Percentiles rank a stretch among this genome's conserved stretches.
phyloP scores from a whole-genome alignment of 2,329 filamentous ascomycete species.

The Cladorrhinum sp. region DNA sequence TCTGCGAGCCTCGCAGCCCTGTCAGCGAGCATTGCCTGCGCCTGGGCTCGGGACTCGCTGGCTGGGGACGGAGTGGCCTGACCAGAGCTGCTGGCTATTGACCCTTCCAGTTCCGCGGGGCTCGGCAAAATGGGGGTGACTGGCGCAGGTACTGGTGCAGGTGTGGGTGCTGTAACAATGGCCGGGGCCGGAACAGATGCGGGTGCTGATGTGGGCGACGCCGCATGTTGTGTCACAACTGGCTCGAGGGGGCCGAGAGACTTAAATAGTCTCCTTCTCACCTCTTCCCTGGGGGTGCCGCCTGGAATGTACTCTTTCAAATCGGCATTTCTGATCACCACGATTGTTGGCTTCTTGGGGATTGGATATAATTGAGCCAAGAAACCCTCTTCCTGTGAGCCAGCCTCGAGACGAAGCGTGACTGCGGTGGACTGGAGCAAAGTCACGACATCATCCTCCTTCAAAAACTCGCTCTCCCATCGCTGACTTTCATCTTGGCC shows the following conservation, averaged over 20 bases:
- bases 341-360: constrained; percentile 71
- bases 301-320: constrained; percentile 72
- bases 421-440: constrained; percentile 63
- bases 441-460: constrained; percentile 50
- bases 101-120: neutral
- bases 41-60: constrained; percentile 21
- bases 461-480: constrained; percentile 71
- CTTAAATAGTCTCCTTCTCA: constrained; percentile 54
- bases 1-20: constrained; percentile 46
- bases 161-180: neutral
- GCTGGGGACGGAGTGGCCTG: constrained; percentile 25
- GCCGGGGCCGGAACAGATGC: neutral
- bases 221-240: neutral
- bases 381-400: constrained; percentile 77
- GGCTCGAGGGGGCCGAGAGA: constrained; percentile 30
- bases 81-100: constrained; percentile 24
- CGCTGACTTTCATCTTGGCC: constrained; percentile 62
- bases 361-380: constrained; percentile 80
- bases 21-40: constrained; percentile 44
- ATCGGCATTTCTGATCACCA: constrained; percentile 76
- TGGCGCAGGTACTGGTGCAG: constrained; percentile 17
- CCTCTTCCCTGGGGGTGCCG: constrained; percentile 63
- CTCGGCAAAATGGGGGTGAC: constrained; percentile 1
- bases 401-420: constrained; percentile 65
- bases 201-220: neutral